Percentiles rank a stretch among this genome's conserved stretches.
phyloP scores from a whole-genome alignment of 306 rosid species.

The Begonia peltatifolia region DNA sequence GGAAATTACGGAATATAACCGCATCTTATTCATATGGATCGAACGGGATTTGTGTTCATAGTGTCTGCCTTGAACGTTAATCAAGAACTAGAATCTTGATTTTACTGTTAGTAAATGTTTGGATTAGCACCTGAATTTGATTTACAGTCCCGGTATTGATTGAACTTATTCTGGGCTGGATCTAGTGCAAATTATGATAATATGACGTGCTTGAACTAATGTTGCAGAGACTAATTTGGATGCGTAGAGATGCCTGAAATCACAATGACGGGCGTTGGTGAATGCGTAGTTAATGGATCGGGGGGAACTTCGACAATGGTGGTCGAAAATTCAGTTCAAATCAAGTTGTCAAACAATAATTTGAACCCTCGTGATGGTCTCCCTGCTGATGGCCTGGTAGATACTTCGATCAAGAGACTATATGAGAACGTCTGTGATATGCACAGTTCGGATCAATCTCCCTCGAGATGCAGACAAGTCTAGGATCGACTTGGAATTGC shows the following conservation, averaged over 20 bases:
- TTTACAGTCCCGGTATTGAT: too few relatives aligned
- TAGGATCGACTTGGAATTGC: slow-evolving; percentile 81
- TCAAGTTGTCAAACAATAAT: slow-evolving; percentile 19
- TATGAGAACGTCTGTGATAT: slow-evolving; percentile 94
- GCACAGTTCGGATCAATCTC: slow-evolving; percentile 93
- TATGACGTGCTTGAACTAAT: too few relatives aligned
- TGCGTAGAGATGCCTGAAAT: not conserved
- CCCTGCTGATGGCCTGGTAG: slow-evolving; percentile 35
- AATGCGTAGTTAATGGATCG: not conserved
- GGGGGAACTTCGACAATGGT: not conserved
- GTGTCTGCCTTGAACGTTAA: too few relatives aligned
- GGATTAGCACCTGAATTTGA: too few relatives aligned
- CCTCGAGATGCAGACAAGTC: slow-evolving; percentile 87
- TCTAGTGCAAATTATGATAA: too few relatives aligned
- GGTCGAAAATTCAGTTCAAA: slow-evolving; percentile 15
- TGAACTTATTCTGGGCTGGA: too few relatives aligned
- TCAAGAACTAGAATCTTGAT: too few relatives aligned
- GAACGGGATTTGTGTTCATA: too few relatives aligned
- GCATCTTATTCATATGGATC: too few relatives aligned
- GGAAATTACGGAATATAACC: too few relatives aligned
- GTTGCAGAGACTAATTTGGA: not conserved
- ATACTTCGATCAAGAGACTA: slow-evolving; percentile 80
- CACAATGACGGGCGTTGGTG: not conserved
- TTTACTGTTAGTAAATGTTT: too few relatives aligned
- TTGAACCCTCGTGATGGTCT: slow-evolving; percentile 4